Conservation (phyloP, 257 asterid species). For the Salvia hispanica region DNA sequence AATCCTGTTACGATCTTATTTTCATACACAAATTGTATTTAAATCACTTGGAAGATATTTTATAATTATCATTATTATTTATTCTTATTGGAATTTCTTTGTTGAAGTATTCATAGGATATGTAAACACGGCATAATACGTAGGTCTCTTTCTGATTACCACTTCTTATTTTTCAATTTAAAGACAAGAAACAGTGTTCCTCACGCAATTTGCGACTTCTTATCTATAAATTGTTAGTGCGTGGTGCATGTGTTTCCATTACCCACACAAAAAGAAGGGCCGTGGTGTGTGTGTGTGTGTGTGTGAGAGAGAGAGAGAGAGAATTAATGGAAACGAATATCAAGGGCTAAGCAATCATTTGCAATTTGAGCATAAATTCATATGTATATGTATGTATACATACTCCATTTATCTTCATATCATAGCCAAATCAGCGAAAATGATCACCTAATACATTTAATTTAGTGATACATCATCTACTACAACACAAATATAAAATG, state of each 20-base stretch:
- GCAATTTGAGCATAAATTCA: too few relatives aligned
- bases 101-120: too few relatives aligned
- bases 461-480: too few relatives aligned
- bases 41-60: not conserved
- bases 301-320: not conserved
- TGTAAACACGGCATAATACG: too few relatives aligned
- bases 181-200: not conserved
- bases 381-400: not conserved
- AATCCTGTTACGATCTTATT: not conserved
- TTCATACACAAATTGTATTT: too few relatives aligned
- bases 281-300: not conserved
- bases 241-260: slow-evolving; percentile 10
- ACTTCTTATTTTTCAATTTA: not conserved
- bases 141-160: not conserved
- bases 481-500: too few relatives aligned
- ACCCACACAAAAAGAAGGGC: not conserved
- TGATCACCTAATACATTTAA: too few relatives aligned
- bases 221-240: not conserved
- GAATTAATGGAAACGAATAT: too few relatives aligned
- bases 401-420: not conserved
- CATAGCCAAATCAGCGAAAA: not conserved
- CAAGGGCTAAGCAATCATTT: not conserved
- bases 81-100: not conserved
- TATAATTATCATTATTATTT: not conserved
- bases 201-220: not conserved